Percentiles rank a stretch among this genome's conserved stretches.
Evolutionary conservation across 345 rosid genomes (phyloP).

Genomic region (Psidium guajava): DNA sequence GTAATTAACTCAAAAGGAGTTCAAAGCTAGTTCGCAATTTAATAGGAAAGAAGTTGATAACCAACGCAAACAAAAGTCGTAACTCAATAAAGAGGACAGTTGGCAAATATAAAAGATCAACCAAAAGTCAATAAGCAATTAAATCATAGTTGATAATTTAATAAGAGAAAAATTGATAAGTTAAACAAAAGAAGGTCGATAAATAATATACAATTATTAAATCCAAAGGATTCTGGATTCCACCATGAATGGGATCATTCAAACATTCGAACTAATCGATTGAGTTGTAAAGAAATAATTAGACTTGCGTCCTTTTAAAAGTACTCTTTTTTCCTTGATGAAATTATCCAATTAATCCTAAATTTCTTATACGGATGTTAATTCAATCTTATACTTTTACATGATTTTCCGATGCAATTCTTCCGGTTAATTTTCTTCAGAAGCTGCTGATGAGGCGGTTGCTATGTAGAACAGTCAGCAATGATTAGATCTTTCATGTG

Average conservation of each 20-base stretch:
- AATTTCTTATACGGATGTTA: not conserved
- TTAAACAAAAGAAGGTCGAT: not conserved
- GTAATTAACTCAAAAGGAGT: not conserved
- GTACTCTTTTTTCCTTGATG: not conserved
- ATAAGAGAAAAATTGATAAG: not conserved
- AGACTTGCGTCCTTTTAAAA: not conserved
- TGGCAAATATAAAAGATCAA: not conserved
- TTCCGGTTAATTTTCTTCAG: rapidly evolving
- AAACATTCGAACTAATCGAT: not conserved
- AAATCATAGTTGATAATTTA: not conserved
- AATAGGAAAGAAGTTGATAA: not conserved
- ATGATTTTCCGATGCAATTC: rapidly evolving
- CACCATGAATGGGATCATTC: not conserved
- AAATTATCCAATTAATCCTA: not conserved
- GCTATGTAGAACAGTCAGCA: rapidly evolving
- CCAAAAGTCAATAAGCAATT: not conserved
- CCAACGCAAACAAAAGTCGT: not conserved
- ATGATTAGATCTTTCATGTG: rapidly evolving
- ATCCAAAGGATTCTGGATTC: not conserved
- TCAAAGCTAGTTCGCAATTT: not conserved
- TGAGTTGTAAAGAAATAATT: not conserved
- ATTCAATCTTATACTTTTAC: not conserved
- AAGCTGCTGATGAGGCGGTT: not conserved
- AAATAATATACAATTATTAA: not conserved
- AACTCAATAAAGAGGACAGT: not conserved